A percentile compares a stretch with the other conserved stretches of the same genome.
Evolutionary conservation across 176 grass and related monocot species (phyloP).

Genomic region (Guadua angustifolia): DNA sequence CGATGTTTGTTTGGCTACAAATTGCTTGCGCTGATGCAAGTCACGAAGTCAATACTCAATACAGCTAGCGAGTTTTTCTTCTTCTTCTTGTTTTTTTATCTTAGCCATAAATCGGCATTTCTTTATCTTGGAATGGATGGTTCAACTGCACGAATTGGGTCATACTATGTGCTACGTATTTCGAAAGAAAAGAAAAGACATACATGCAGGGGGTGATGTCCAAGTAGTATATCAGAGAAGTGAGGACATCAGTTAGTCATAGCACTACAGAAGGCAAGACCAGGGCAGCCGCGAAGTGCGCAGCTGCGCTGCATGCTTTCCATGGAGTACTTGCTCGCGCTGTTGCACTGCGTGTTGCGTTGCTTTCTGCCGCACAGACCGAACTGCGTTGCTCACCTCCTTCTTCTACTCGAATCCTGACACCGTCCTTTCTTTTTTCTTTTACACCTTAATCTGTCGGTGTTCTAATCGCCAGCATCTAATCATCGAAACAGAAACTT

Average conservation of each 20-base stretch:
- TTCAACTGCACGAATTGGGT: not conserved
- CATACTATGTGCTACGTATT: not conserved
- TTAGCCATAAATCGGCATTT: not conserved
- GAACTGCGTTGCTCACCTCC: not conserved
- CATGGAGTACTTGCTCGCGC: constrained; percentile 28
- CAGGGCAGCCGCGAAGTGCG: not conserved
- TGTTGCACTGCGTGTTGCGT: not conserved
- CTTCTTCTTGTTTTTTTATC: not conserved
- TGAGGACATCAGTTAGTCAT: not conserved
- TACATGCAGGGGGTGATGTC: not conserved
- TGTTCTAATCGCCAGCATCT: not conserved
- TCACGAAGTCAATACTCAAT: too few relatives aligned
- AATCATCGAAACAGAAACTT: not conserved
- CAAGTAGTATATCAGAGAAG: not conserved
- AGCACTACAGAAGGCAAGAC: not conserved
- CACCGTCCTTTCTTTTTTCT: not conserved
- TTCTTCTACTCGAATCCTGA: not conserved
- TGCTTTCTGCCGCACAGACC: constrained; percentile 25
- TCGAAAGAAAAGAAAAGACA: not conserved
- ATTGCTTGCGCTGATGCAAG: not conserved
- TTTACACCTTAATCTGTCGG: not conserved
- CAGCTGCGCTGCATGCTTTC: constrained; percentile 18
- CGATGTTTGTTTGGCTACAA: constrained; percentile 8
- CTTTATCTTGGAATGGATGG: constrained; percentile 33
- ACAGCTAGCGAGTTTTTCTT: not conserved